Percentiles rank a stretch among this genome's conserved stretches.
phyloP scores from a whole-genome alignment of 345 rosid genomes.

The Bruguiera parviflora region DNA sequence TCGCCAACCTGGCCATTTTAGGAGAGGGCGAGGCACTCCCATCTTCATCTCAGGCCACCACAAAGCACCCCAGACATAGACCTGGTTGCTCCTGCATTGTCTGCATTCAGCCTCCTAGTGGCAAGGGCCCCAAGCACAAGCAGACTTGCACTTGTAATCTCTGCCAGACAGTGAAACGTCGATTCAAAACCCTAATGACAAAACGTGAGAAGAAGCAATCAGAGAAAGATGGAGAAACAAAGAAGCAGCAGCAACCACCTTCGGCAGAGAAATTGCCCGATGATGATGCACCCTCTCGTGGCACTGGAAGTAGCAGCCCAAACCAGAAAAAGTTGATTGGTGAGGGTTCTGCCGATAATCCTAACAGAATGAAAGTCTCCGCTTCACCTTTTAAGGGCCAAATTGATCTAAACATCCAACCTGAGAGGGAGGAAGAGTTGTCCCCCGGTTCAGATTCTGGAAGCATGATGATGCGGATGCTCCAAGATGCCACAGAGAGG shows the following conservation, averaged over 20 bases:
- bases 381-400: constrained; percentile 61
- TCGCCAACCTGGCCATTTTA: constrained; percentile 59
- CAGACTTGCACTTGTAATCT: constrained; percentile 72
- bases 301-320: constrained; percentile 45
- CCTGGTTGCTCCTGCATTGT: constrained; percentile 91
- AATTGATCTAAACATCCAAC: constrained; percentile 88
- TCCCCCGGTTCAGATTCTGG: constrained; percentile 54
- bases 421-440: constrained; percentile 78
- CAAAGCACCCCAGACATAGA: constrained; percentile 92
- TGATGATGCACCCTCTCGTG: constrained; percentile 42
- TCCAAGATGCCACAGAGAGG: constrained; percentile 40
- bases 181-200: constrained; percentile 61
- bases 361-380: constrained; percentile 40
- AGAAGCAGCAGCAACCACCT: constrained; percentile 38
- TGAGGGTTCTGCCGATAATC: constrained; percentile 49
- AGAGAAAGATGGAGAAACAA: constrained; percentile 52
- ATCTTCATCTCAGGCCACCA: constrained; percentile 59
- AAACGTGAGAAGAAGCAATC: constrained; percentile 67
- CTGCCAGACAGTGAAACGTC: constrained; percentile 72
- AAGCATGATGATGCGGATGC: constrained; percentile 31
- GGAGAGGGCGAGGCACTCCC: constrained; percentile 52
- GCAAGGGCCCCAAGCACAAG: constrained; percentile 82
- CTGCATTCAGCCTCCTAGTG: constrained; percentile 94
- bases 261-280: constrained; percentile 38
- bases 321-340: constrained; percentile 33